Percentiles rank a stretch among this genome's conserved stretches.
Conservation (phyloP, 805 yeast genomes). For the Jamesozyma hellenica region DNA sequence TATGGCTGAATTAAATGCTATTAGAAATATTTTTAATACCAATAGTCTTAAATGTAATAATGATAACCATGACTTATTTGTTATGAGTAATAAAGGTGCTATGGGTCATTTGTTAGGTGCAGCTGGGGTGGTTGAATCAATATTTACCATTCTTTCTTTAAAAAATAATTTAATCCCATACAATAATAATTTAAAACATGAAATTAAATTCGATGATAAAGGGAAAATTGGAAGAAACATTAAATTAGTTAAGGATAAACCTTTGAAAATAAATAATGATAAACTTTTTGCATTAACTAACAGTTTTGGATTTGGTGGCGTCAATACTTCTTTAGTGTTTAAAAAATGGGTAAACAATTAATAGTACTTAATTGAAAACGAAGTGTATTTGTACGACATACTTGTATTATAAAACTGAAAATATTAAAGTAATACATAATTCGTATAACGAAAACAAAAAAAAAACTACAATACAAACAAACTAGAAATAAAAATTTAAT, state of each 20-base stretch:
- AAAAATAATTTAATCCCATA: slow-evolving; percentile 58
- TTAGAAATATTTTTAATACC: slow-evolving; percentile 30
- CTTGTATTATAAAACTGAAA: no score
- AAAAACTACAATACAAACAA: no score
- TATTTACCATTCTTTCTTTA: slow-evolving; percentile 65
- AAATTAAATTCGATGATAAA: background rate
- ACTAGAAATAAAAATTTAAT: no score
- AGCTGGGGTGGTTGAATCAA: slow-evolving; percentile 88
- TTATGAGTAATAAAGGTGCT: slow-evolving; percentile 83
- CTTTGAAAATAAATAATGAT: slow-evolving; percentile 28
- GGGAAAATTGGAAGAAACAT: slow-evolving; percentile 19
- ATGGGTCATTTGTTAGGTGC: slow-evolving; percentile 94
- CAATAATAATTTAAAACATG: slow-evolving; percentile 54
- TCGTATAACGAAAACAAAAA: no score
- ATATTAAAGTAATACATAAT: no score
- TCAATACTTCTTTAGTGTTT: slow-evolving; percentile 67
- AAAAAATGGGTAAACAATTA: slow-evolving; percentile 21
- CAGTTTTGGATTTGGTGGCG: slow-evolving; percentile 97
- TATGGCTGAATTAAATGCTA: slow-evolving; percentile 73
- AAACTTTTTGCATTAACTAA: slow-evolving; percentile 64
- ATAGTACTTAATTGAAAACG: no score
- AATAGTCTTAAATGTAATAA: background rate
- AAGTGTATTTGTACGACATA: no score
- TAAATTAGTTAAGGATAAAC: slow-evolving; percentile 47
- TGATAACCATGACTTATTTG: slow-evolving; percentile 28